phyloP scores from a whole-genome alignment of 2,329 filamentous ascomycete genomes.

The Zymoseptoria passerinii region DNA sequence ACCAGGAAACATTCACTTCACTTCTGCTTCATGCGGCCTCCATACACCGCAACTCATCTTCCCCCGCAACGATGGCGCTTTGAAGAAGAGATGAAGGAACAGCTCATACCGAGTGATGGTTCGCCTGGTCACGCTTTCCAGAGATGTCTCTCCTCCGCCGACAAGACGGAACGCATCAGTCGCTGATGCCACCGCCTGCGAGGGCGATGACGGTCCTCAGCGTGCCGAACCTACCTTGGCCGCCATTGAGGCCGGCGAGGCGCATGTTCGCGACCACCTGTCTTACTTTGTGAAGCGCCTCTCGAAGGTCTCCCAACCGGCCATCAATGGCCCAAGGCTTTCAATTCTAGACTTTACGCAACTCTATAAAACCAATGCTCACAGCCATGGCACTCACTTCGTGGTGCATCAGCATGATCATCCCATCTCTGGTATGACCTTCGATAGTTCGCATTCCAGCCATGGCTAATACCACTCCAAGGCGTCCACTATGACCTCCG shows the following conservation, averaged over 20 bases:
- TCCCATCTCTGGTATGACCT: slow-evolving; percentile 49
- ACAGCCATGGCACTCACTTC: slow-evolving; percentile 44
- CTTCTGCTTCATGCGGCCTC: background rate
- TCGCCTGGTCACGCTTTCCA: slow-evolving; percentile 13
- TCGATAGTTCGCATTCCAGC: slow-evolving; percentile 20
- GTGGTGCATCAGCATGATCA: slow-evolving; percentile 68
- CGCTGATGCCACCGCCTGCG: background rate
- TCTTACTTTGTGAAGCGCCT: slow-evolving; percentile 41
- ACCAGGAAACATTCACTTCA: background rate
- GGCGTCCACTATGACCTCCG: slow-evolving; percentile 51
- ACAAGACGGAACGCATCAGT: slow-evolving; percentile 9
- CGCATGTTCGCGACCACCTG: slow-evolving; percentile 42
- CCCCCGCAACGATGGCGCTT: background rate
- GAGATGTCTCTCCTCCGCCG: slow-evolving; percentile 27
- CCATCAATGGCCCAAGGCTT: slow-evolving; percentile 27
- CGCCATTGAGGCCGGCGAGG: slow-evolving; percentile 45
- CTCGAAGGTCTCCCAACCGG: slow-evolving; percentile 22
- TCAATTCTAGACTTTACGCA: slow-evolving; percentile 36
- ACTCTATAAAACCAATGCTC: slow-evolving; percentile 42
- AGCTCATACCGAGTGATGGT: slow-evolving; percentile 1
- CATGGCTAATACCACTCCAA: slow-evolving; percentile 31
- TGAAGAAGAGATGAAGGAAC: background rate
- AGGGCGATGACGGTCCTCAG: background rate
- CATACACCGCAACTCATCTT: background rate
- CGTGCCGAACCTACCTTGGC: slow-evolving; percentile 25